Evolutionary conservation across 768 basidiomycete genomes (phyloP), one percentile per base, ranked within the genome.

Genomic region (Gautieria morchelliformis): DNA sequence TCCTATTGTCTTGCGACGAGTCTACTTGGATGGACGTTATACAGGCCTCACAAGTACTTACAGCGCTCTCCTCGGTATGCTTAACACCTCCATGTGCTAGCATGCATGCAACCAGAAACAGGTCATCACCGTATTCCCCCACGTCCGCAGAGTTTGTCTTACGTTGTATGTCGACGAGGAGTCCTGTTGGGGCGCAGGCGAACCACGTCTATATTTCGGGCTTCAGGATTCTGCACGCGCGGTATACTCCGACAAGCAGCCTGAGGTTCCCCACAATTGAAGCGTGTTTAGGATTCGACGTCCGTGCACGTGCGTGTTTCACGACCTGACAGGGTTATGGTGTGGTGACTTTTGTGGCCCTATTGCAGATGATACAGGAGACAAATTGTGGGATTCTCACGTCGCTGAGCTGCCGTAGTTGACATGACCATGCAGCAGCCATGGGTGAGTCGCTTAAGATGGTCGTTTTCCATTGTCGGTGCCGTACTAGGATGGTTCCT

Each of bases 401-500:
- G 9, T 8, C 4, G 46, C 46, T 19, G 27, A 5, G 15, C 15
- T 30, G 4, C 15, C 12, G 10, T 20, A 12, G 12, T 20, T 52
- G 50, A 27, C 22, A 15, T 47, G 46, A 48, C 3, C 32, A 52
- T 30, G 14, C 32, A 3, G 20, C 0, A 44, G 56, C 76, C 33
- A 83, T 78, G 77, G 79, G 84, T 41, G 86, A 83, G 1, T 76
- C 78, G 27, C 77, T 83, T 24, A 84, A 83, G 1, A 86, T 86
- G 56, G 65, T 27, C 27, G 27, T 27, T 81, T 75, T 78, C 84
- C 24, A 85, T 89, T 15, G 82, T 85, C 15, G 85, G 84, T 4
- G 82, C 85, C 1, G 60, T 87, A 12, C 76, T 89, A 1, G 87
- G 87, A 22, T 85, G 83, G 82, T 89, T 87, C 73, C 77, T 88